A percentile compares a stretch with the other conserved stretches of the same genome.
phyloP scores from a whole-genome alignment of 768 basidiomycete genomes.

The Postia placenta region DNA sequence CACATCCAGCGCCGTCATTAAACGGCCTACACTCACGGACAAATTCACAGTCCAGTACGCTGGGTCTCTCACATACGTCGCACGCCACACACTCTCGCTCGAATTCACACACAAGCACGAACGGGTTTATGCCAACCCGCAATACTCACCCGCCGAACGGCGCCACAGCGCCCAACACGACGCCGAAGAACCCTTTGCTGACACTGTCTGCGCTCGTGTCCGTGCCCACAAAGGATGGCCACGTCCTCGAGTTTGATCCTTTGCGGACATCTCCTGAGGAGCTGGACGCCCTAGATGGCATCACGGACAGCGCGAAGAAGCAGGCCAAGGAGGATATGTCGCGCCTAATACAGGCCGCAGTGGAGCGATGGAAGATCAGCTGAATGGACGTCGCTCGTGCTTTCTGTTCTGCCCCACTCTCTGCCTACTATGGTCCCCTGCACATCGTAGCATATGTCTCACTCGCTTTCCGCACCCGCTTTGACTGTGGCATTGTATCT shows the following conservation, averaged over 20 bases:
- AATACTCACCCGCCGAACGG: constrained; percentile 6
- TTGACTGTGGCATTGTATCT: not conserved
- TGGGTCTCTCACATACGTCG: constrained; percentile 26
- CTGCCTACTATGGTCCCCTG: too few species aligned
- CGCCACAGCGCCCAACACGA: constrained; percentile 6
- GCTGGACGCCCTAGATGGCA: constrained; percentile 71
- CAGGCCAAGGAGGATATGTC: constrained; percentile 75
- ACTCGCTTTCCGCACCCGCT: not conserved
- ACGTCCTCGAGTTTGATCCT: constrained; percentile 82
- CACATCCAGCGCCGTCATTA: constrained; percentile 7
- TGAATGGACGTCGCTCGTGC: too few species aligned
- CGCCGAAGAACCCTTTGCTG: constrained; percentile 7
- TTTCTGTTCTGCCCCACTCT: too few species aligned
- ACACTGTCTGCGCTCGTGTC: constrained; percentile 55
- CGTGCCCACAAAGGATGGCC: constrained; percentile 77
- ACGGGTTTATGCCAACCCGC: constrained; percentile 7
- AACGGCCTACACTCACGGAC: constrained; percentile 40
- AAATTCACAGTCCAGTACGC: constrained; percentile 46
- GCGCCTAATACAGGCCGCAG: constrained; percentile 61
- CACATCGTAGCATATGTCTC: not conserved
- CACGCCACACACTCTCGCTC: constrained; percentile 17
- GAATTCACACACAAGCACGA: constrained; percentile 12
- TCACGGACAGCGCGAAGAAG: constrained; percentile 78
- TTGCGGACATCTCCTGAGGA: constrained; percentile 64
- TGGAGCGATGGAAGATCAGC: constrained; percentile 69